Evolutionary conservation across 768 basidiomycete species (phyloP).

Genomic region (Boletus sensibilis): DNA sequence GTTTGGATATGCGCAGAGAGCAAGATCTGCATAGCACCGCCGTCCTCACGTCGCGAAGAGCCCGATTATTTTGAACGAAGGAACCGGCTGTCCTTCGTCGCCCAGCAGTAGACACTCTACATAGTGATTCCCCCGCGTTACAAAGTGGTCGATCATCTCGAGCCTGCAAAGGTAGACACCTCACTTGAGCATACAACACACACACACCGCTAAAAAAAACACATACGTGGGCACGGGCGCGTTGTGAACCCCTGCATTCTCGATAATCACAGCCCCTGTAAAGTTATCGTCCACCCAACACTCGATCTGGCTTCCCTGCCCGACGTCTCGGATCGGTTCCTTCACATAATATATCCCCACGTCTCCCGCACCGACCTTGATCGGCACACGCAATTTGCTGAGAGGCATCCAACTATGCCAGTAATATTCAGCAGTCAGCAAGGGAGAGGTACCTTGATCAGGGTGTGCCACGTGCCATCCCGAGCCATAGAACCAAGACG

Average conservation of each 20-base stretch:
- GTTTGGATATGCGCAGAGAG: not conserved
- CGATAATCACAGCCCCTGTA: slow-evolving; percentile 68
- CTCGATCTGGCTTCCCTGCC: slow-evolving; percentile 68
- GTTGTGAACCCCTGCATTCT: slow-evolving; percentile 69
- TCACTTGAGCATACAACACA: not conserved
- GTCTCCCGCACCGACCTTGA: slow-evolving; percentile 86
- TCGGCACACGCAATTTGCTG: slow-evolving; percentile 77
- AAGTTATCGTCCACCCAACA: slow-evolving; percentile 99
- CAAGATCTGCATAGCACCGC: not conserved
- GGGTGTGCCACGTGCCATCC: slow-evolving; percentile 89
- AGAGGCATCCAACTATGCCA: slow-evolving; percentile 90
- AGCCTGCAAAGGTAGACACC: slow-evolving; percentile 46
- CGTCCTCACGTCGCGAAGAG: slow-evolving; percentile 69
- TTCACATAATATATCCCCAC: slow-evolving; percentile 87
- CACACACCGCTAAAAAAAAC: not conserved
- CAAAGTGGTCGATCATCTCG: slow-evolving; percentile 81
- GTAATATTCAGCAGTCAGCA: slow-evolving; percentile 74
- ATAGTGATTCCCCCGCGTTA: slow-evolving; percentile 86
- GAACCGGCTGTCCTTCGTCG: slow-evolving; percentile 78
- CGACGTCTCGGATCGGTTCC: slow-evolving; percentile 59
- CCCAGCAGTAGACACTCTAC: slow-evolving; percentile 89
- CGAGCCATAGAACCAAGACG: slow-evolving; percentile 87
- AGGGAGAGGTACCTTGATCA: slow-evolving; percentile 41
- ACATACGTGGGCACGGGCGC: slow-evolving; percentile 69
- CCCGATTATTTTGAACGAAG: slow-evolving; percentile 88